phyloP scores from a whole-genome alignment of 306 rosid genomes.

The Sicyos baderoa region DNA sequence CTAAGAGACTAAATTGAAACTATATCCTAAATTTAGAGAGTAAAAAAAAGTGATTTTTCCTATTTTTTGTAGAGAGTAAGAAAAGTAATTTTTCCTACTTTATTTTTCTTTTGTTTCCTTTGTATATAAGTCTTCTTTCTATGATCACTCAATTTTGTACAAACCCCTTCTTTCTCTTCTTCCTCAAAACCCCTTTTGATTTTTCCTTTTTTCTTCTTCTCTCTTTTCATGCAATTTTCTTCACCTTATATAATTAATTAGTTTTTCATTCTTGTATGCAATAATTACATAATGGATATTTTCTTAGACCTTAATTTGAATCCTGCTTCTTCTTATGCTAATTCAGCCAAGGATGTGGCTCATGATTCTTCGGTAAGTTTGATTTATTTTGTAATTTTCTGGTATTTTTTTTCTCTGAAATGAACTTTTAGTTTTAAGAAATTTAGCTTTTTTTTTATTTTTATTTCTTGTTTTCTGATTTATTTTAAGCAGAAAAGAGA shows the following conservation, averaged over 20 bases:
- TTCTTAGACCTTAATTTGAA: constrained; percentile 50
- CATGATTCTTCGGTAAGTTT: constrained; percentile 26
- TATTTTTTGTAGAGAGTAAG: no score
- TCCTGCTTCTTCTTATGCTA: constrained; percentile 20
- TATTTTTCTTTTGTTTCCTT: not conserved
- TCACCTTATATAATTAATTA: no score
- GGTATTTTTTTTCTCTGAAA: not conserved
- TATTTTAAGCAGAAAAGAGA: constrained; percentile 23
- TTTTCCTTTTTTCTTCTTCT: no score
- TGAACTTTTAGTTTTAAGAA: not conserved
- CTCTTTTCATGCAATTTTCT: no score
- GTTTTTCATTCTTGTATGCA: no score
- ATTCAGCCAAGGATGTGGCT: not conserved
- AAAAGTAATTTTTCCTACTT: no score
- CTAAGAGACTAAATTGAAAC: no score
- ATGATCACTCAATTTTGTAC: not conserved
- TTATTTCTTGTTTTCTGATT: no score
- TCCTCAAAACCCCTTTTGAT: no score
- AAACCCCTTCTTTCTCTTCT: not conserved
- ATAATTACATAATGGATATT: constrained; percentile 21
- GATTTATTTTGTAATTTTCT: not conserved
- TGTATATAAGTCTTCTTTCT: not conserved
- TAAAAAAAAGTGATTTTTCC: no score
- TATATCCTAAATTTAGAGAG: no score
- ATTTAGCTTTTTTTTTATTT: not conserved